Evolutionary conservation across 441 rosid species (phyloP).

Genomic region (Metrosideros polymorpha): DNA sequence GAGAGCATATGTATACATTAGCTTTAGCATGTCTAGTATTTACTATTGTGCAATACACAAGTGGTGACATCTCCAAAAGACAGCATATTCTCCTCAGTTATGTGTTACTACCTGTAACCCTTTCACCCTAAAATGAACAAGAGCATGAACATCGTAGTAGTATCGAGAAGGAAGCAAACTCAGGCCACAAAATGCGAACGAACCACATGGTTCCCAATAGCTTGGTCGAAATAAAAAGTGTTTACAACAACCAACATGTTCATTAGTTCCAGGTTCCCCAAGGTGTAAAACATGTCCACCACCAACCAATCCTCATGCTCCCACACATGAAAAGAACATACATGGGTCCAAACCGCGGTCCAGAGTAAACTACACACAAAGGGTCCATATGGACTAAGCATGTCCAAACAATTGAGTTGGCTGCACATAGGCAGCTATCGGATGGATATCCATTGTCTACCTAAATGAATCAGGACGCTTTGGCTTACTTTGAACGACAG

Average conservation of each 20-base stretch:
- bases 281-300: neutral
- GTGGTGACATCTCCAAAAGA: neutral
- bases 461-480: constrained; percentile 83
- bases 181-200: neutral
- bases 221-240: neutral
- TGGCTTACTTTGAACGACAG: constrained; percentile 72
- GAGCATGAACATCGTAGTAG: neutral
- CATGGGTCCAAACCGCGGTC: neutral
- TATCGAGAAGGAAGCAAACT: neutral
- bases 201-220: neutral
- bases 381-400: neutral
- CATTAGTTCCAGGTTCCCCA: neutral
- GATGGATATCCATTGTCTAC: constrained; percentile 14
- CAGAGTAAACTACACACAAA: neutral
- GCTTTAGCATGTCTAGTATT: neutral
- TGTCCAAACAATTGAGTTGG: neutral
- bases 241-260: neutral
- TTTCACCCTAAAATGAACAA: neutral
- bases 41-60: neutral
- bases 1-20: neutral
- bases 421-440: neutral
- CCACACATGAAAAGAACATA: neutral
- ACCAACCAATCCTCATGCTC: neutral
- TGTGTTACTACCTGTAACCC: neutral
- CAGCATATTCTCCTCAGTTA: neutral